These are phyloP conservation scores for Sporisorium exsertum DNA, from an alignment of 1,284 basidiomycete genomes.

Conservation along the genomic window DNA sequence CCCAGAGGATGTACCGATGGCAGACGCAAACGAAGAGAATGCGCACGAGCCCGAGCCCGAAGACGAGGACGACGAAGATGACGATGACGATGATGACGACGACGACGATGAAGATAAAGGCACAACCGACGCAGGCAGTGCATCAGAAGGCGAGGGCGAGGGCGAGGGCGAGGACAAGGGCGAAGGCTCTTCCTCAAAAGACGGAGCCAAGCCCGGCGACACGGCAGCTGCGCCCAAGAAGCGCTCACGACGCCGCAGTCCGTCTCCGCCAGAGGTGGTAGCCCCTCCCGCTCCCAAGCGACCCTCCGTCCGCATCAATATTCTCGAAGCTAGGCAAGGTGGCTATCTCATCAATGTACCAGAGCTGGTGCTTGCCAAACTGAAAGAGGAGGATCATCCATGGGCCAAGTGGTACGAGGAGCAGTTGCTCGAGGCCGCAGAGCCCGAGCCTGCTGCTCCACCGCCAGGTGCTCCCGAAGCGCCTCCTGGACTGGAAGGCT, in stretches of 20 bases:
- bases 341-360: slow-evolving; percentile 65
- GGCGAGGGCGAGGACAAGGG: slow-evolving; percentile 34
- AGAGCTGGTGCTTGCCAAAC: slow-evolving; percentile 49
- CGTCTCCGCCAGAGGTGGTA: slow-evolving; percentile 31
- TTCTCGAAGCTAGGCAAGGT: slow-evolving; percentile 37
- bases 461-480: slow-evolving; percentile 20
- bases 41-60: slow-evolving; percentile 2
- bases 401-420: slow-evolving; percentile 65
- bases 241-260: slow-evolving; percentile 36
- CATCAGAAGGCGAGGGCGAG: slow-evolving; percentile 41
- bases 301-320: slow-evolving; percentile 40
- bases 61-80: slow-evolving; percentile 30
- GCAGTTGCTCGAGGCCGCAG: slow-evolving; percentile 31
- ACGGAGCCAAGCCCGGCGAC: slow-evolving; percentile 39
- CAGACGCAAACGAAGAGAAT: slow-evolving; percentile 20
- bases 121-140: slow-evolving; percentile 49
- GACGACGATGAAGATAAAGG: slow-evolving; percentile 55
- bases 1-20: slow-evolving; percentile 23
- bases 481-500: slow-evolving; percentile 46
- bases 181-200: slow-evolving; percentile 36
- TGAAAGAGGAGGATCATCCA: slow-evolving; percentile 49
- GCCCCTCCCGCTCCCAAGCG: slow-evolving; percentile 33
- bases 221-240: slow-evolving; percentile 28
- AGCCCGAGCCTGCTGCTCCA: slow-evolving; percentile 28
- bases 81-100: slow-evolving; percentile 40